Evolutionary conservation across 2,329 filamentous ascomycete genomes (phyloP).

Genomic region (Chalaropsis ovoidea): DNA sequence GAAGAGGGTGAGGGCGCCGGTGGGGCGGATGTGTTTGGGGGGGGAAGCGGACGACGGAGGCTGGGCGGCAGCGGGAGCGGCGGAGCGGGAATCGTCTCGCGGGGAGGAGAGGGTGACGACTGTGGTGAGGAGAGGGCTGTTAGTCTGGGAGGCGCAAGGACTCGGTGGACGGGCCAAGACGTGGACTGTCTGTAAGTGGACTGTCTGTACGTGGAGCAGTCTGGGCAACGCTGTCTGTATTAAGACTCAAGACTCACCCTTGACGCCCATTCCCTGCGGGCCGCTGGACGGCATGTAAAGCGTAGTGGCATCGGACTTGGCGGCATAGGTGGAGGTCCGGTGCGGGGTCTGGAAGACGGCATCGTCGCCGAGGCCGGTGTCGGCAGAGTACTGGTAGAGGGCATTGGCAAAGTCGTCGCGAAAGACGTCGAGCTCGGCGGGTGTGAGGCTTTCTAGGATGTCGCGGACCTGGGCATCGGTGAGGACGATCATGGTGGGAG

Average conservation of each 20-base stretch:
- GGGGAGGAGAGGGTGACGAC: conserved; percentile 53
- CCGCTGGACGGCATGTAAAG: conserved; percentile 66
- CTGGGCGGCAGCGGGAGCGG: conserved; percentile 27
- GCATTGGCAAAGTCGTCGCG: conserved; percentile 41
- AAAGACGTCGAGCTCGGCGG: conserved; percentile 45
- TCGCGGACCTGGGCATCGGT: conserved; percentile 46
- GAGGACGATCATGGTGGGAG: conserved; percentile 46
- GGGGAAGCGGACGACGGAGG: not conserved
- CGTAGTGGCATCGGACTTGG: conserved; percentile 46
- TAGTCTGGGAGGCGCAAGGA: not conserved
- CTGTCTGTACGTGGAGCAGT: not conserved
- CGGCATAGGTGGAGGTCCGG: conserved; percentile 41
- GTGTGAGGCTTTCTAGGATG: conserved; percentile 45
- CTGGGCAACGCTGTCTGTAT: not conserved
- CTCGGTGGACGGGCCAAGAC: no score
- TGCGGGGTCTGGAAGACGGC: conserved; percentile 47
- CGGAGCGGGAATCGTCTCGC: conserved; percentile 27
- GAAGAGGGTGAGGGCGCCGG: conserved; percentile 61
- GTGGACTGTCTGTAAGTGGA: no score
- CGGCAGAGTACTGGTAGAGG: conserved; percentile 53
- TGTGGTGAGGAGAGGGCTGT: conserved; percentile 28
- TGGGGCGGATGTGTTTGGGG: conserved; percentile 38
- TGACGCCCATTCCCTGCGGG: conserved; percentile 55
- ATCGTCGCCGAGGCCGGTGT: conserved; percentile 37
- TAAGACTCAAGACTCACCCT: conserved; percentile 43